Evolutionary conservation across 257 asterid species (phyloP).

Genomic region (Solanum corneliomulleri): DNA sequence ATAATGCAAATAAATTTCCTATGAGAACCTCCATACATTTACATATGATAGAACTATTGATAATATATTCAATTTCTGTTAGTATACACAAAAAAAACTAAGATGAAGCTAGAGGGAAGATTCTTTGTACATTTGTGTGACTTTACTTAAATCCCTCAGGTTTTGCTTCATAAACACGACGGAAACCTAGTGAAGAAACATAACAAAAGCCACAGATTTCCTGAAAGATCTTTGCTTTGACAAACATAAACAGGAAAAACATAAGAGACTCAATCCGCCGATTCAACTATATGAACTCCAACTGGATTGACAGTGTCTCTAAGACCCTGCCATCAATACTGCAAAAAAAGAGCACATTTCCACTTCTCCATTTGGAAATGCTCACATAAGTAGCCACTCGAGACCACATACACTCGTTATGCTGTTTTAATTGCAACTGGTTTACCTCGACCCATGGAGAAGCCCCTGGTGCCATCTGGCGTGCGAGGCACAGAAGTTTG

Average conservation of each 20-base stretch:
- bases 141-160: background rate
- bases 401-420: background rate
- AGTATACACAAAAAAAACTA: background rate
- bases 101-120: background rate
- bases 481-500: constrained; percentile 66
- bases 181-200: background rate
- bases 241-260: background rate
- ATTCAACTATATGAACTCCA: background rate
- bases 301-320: background rate
- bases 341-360: background rate
- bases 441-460: constrained; percentile 92
- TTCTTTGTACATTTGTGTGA: background rate
- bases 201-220: background rate
- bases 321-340: background rate
- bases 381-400: background rate
- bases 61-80: background rate
- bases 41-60: background rate
- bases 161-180: background rate
- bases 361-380: background rate
- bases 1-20: background rate
- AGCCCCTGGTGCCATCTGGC: constrained; percentile 96
- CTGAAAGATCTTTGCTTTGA: background rate
- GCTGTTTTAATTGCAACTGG: constrained; percentile 31
- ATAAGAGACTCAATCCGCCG: background rate
- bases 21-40: background rate